A percentile compares a stretch with the other conserved stretches of the same genome.
Evolutionary conservation across 2,329 filamentous ascomycete species (phyloP).

Genomic region (Zopfia rhizophila): DNA sequence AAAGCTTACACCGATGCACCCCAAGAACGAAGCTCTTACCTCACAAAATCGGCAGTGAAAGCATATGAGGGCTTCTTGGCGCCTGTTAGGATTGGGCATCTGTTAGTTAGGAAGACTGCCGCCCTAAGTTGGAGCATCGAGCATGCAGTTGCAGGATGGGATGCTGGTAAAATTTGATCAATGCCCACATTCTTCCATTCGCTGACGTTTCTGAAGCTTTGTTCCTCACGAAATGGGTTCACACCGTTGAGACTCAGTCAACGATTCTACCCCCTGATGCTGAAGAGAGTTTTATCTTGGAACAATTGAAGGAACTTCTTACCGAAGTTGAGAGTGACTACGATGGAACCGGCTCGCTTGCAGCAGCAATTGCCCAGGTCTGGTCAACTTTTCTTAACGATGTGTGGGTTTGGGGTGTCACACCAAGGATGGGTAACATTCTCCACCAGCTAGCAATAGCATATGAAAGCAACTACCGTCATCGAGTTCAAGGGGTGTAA

Average conservation of each 20-base stretch:
- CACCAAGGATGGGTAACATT: constrained; percentile 30
- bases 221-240: constrained; percentile 47
- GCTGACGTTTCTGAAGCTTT: constrained; percentile 29
- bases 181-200: background rate
- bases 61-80: constrained; percentile 39
- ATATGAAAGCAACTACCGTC: constrained; percentile 11
- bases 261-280: constrained; percentile 19
- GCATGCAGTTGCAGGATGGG: constrained; percentile 48
- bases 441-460: constrained; percentile 22
- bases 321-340: constrained; percentile 34
- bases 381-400: constrained; percentile 43
- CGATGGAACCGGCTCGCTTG: constrained; percentile 26
- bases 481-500: too few species aligned
- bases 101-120: constrained; percentile 44
- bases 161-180: constrained; percentile 25
- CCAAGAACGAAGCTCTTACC: constrained; percentile 32
- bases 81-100: constrained; percentile 37
- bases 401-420: constrained; percentile 32
- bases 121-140: constrained; percentile 47
- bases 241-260: constrained; percentile 37
- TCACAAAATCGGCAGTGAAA: constrained; percentile 40
- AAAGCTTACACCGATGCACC: constrained; percentile 34
- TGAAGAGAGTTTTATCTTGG: constrained; percentile 37
- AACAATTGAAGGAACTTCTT: constrained; percentile 33
- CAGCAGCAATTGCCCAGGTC: constrained; percentile 39